Conservation (phyloP, 2,329 filamentous ascomycete genomes). For the Paecilomyces variotii region DNA sequence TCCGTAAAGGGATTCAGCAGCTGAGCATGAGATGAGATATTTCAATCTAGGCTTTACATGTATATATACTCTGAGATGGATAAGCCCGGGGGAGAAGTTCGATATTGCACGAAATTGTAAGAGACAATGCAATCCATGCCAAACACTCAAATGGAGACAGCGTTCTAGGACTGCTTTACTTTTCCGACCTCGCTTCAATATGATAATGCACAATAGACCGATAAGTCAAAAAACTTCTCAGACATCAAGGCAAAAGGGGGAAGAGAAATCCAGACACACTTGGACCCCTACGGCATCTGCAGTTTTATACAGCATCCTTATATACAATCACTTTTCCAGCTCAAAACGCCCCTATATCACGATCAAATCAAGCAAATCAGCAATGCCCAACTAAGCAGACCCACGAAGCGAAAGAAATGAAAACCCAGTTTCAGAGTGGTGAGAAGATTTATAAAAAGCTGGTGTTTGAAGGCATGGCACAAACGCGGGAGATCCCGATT, state of each 20-base stretch:
- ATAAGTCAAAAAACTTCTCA: too few species aligned
- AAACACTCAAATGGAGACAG: too few species aligned
- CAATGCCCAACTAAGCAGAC: background rate
- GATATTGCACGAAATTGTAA: too few species aligned
- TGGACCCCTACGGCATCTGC: background rate
- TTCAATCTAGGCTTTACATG: too few species aligned
- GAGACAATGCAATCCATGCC: too few species aligned
- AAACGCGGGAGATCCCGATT: conserved; percentile 22
- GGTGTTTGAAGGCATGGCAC: conserved; percentile 52
- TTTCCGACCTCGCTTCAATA: too few species aligned
- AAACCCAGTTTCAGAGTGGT: conserved; percentile 43
- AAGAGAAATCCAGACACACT: too few species aligned
- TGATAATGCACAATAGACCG: too few species aligned
- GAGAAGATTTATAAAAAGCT: conserved; percentile 59
- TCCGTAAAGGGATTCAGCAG: background rate
- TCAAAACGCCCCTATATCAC: background rate
- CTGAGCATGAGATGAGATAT: background rate
- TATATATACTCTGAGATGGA: too few species aligned
- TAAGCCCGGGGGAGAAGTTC: too few species aligned
- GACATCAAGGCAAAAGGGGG: too few species aligned
- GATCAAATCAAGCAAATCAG: background rate
- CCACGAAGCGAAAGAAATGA: background rate
- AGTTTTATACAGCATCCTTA: background rate
- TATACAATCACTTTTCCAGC: background rate
- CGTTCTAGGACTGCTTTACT: too few species aligned